A percentile compares a stretch with the other conserved stretches of the same genome.
Conservation (phyloP, 2,329 filamentous ascomycete genomes). For the Aspergillus caelatus region DNA sequence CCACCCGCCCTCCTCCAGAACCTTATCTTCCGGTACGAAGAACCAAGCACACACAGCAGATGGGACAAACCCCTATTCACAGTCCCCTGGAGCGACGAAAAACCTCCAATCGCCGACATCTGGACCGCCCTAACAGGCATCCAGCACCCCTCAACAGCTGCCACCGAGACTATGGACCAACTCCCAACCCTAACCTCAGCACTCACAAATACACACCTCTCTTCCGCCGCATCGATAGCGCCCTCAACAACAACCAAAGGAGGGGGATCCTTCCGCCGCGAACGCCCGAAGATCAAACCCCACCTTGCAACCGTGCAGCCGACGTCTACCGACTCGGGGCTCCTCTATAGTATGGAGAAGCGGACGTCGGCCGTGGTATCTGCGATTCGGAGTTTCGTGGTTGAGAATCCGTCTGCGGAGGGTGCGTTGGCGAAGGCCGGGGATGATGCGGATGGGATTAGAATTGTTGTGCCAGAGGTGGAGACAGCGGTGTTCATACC, state of each 20-base stretch:
- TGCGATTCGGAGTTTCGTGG: conserved; percentile 45
- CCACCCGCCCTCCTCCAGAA: conserved; percentile 62
- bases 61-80: conserved; percentile 70
- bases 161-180: conserved; percentile 11
- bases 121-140: conserved; percentile 59
- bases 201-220: conserved; percentile 21
- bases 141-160: conserved; percentile 28
- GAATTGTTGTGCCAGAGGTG: conserved; percentile 37
- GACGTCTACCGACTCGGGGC: conserved; percentile 40
- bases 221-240: conserved; percentile 32
- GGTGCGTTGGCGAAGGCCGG: conserved; percentile 35
- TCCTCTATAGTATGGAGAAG: conserved; percentile 49
- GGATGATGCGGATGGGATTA: conserved; percentile 30
- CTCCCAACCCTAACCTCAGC: conserved; percentile 20
- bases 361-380: conserved; percentile 44
- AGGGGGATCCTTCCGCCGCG: conserved; percentile 16
- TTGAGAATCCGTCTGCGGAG: conserved; percentile 41
- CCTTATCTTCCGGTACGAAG: conserved; percentile 67
- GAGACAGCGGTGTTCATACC: conserved; percentile 40
- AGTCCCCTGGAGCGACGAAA: conserved; percentile 58
- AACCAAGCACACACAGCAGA: conserved; percentile 66
- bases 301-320: conserved; percentile 50
- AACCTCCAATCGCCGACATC: conserved; percentile 61
- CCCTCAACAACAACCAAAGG: conserved; percentile 25
- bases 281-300: conserved; percentile 36